These are phyloP conservation scores for Trametes sanguinea DNA, from an alignment of 768 basidiomycete species.

Conservation along the genomic window DNA sequence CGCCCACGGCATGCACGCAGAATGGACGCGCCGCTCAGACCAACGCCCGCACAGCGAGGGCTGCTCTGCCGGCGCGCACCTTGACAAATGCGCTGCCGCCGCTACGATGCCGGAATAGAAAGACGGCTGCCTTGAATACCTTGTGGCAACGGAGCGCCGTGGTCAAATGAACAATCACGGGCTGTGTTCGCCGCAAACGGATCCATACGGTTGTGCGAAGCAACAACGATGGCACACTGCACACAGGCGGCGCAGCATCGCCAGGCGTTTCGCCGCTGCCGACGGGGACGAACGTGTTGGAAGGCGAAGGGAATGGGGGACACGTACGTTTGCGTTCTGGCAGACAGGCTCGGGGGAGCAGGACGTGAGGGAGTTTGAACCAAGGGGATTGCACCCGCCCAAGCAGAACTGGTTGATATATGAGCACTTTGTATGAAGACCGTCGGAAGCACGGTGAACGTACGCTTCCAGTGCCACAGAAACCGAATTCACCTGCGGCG, in stretches of 20 bases:
- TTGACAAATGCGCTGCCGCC: neutral
- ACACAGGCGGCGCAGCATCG: slow-evolving; percentile 6
- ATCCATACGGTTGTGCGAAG: neutral
- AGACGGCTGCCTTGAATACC: neutral
- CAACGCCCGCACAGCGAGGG: neutral
- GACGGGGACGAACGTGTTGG: neutral
- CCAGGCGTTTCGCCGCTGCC: neutral
- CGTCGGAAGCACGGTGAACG: slow-evolving; percentile 17
- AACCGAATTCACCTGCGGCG: slow-evolving; percentile 52
- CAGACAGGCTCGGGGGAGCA: slow-evolving; percentile 77
- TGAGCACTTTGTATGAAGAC: neutral
- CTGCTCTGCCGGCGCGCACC: neutral
- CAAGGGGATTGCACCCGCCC: slow-evolving; percentile 84
- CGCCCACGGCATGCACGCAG: neutral
- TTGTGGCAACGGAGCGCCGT: slow-evolving; percentile 1
- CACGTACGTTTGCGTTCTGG: slow-evolving; percentile 55
- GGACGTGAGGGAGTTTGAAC: slow-evolving; percentile 61
- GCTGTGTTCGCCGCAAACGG: slow-evolving; percentile 2
- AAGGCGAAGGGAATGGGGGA: slow-evolving; percentile 3
- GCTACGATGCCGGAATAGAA: neutral
- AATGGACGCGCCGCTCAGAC: neutral
- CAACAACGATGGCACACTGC: neutral
- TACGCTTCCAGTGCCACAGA: slow-evolving; percentile 49
- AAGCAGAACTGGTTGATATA: slow-evolving; percentile 61
- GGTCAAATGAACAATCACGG: neutral